Evolutionary conservation across 75 land plant genomes (phyloP).

Genomic region (Azolla pinnata): DNA sequence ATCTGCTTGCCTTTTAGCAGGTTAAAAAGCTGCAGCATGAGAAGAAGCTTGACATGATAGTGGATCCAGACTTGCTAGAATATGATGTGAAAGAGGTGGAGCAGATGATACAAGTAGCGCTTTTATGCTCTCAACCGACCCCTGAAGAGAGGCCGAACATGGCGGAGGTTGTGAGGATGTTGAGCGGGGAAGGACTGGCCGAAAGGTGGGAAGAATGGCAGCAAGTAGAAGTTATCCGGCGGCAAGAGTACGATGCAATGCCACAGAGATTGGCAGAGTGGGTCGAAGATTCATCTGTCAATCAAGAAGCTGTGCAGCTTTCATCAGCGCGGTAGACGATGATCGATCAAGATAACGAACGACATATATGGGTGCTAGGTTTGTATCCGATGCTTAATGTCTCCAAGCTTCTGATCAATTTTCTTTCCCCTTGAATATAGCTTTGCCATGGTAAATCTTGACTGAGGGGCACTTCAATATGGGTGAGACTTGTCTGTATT

Average conservation of each 20-base stretch:
- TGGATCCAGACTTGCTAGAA: conserved; percentile 54
- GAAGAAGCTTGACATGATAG: conserved; percentile 56
- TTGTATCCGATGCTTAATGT: no score
- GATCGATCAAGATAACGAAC: no score
- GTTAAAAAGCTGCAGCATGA: conserved; percentile 76
- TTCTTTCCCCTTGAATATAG: no score
- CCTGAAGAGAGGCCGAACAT: conserved; percentile 84
- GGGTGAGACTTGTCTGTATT: no score
- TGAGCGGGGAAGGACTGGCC: conserved; percentile 84
- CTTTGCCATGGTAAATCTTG: no score
- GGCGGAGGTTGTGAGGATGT: conserved; percentile 82
- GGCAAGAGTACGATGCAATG: conserved; percentile 54
- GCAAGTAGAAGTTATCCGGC: conserved; percentile 54
- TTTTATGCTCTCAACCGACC: conserved; percentile 71
- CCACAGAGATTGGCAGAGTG: conserved; percentile 58
- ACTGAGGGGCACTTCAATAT: no score
- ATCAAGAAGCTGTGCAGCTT: conserved; percentile 72
- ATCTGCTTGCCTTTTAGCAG: no score
- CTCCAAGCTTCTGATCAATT: no score
- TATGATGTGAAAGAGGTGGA: conserved; percentile 67
- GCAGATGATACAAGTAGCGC: conserved; percentile 75
- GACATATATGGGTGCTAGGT: no score
- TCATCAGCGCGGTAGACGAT: conserved; percentile 81
- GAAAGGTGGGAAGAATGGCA: conserved; percentile 95
- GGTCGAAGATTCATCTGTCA: conserved; percentile 64